Conservation (phyloP, 192 early-diverging fungal genomes). For the Coemansia sp. region DNA sequence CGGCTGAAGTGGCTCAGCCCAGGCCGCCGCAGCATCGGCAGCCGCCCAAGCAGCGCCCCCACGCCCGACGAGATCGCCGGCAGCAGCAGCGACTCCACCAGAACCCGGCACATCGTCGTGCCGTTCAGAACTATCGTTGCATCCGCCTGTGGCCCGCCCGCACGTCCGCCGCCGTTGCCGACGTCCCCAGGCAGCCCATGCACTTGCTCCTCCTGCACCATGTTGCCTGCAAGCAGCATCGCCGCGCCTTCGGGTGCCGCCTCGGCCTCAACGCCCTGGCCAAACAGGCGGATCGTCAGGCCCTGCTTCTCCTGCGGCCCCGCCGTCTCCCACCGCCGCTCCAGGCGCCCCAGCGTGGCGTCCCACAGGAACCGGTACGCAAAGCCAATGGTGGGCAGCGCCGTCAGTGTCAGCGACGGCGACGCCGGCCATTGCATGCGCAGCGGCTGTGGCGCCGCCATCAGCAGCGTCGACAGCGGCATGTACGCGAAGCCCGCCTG, state of each 20-base stretch:
- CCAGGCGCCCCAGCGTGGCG: conserved; percentile 57
- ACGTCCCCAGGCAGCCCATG: neutral
- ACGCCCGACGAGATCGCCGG: conserved; percentile 66
- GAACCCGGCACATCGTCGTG: conserved; percentile 57
- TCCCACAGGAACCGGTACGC: conserved; percentile 60
- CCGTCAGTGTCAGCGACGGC: conserved; percentile 61
- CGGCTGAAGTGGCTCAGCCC: conserved; percentile 58
- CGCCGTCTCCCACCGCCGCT: conserved; percentile 59
- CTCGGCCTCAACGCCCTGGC: conserved; percentile 4
- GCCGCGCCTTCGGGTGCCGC: neutral
- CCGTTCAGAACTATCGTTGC: conserved; percentile 60
- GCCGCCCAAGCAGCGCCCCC: conserved; percentile 56
- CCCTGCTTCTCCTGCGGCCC: conserved; percentile 25
- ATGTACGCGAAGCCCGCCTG: conserved; percentile 60
- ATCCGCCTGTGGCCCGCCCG: conserved; percentile 41
- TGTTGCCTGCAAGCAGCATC: no score
- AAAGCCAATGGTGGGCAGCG: conserved; percentile 64
- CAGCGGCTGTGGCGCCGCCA: conserved; percentile 59
- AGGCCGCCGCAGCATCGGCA: conserved; percentile 53
- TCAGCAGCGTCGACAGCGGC: conserved; percentile 62
- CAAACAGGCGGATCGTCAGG: conserved; percentile 27
- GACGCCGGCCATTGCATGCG: conserved; percentile 60
- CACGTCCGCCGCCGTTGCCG: no score
- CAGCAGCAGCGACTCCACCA: conserved; percentile 65
- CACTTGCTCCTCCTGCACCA: conserved; percentile 5